phyloP scores from a whole-genome alignment of 1,284 basidiomycete species.

The Malassezia caprae region DNA sequence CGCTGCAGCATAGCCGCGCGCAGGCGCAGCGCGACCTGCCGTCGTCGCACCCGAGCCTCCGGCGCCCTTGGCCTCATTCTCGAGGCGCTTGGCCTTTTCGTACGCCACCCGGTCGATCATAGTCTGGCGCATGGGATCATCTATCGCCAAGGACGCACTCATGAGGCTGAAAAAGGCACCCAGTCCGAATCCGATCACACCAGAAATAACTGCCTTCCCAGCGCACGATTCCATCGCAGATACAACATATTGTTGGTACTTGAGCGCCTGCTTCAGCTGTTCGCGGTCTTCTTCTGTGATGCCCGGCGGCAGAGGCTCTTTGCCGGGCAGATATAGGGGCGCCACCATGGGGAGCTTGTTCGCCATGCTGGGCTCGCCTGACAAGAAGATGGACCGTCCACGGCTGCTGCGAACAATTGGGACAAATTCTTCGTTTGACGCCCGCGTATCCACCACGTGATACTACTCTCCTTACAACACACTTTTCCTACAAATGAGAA shows the following conservation, averaged over 20 bases:
- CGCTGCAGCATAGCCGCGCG: background rate
- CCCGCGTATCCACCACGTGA: background rate
- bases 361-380: slow-evolving; percentile 3
- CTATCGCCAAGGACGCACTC: slow-evolving; percentile 87
- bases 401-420: background rate
- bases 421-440: background rate
- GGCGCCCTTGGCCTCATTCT: background rate
- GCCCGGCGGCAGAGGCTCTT: slow-evolving; percentile 62
- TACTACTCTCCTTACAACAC: background rate
- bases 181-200: slow-evolving; percentile 68
- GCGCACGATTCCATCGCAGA: slow-evolving; percentile 73
- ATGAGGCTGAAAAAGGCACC: slow-evolving; percentile 94
- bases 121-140: slow-evolving; percentile 60
- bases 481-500: too few relatives aligned
- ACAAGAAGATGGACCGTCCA: background rate
- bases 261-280: slow-evolving; percentile 60
- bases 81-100: slow-evolving; percentile 8
- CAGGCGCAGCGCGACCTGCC: background rate
- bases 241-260: slow-evolving; percentile 63
- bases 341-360: slow-evolving; percentile 25
- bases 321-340: slow-evolving; percentile 47
- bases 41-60: background rate
- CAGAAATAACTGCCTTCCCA: slow-evolving; percentile 68
- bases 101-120: slow-evolving; percentile 15
- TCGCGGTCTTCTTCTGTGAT: slow-evolving; percentile 68